Percentiles rank a stretch among this genome's conserved stretches.
Evolutionary conservation across 2,329 filamentous ascomycete genomes (phyloP).

Genomic region (Chrysoporthe cubensis): DNA sequence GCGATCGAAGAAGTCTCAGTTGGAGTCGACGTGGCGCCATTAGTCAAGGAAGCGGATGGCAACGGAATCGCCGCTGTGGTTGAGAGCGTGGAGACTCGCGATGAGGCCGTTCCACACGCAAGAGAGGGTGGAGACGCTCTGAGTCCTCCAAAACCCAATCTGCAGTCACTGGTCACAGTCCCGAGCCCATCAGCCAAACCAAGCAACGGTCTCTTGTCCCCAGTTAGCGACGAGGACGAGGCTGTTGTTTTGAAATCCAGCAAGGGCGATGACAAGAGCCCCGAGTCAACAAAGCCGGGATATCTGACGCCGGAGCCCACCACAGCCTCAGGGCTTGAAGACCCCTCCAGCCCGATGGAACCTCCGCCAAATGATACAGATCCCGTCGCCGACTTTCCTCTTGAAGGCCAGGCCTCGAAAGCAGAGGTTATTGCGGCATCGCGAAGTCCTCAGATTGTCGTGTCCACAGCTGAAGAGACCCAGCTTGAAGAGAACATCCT

Average conservation of each 20-base stretch:
- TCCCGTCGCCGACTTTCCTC: conserved; percentile 1
- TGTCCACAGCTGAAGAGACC: conserved; percentile 17
- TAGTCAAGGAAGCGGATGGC: not conserved
- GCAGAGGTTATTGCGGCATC: not conserved
- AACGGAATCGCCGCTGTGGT: conserved; percentile 31
- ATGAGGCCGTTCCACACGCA: conserved; percentile 30
- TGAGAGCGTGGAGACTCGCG: conserved; percentile 32
- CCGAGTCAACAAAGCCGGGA: conserved; percentile 19
- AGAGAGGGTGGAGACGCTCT: conserved; percentile 35
- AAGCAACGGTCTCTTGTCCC: conserved; percentile 31
- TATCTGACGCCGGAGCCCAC: conserved; percentile 22
- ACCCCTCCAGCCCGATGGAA: conserved; percentile 16
- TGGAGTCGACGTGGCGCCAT: not conserved
- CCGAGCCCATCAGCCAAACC: conserved; percentile 24
- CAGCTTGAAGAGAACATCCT: conserved; percentile 13
- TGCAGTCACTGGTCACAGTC: conserved; percentile 24
- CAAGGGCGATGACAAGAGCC: conserved; percentile 25
- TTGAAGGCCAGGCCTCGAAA: not conserved
- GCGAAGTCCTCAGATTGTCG: conserved; percentile 22
- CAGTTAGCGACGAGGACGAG: conserved; percentile 46
- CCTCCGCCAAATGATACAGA: conserved; percentile 19
- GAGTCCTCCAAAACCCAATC: conserved; percentile 34
- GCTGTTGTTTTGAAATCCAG: conserved; percentile 40
- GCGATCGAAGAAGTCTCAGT: not conserved
- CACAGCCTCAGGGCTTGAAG: conserved; percentile 8